A percentile compares a stretch with the other conserved stretches of the same genome.
phyloP scores from a whole-genome alignment of 2,329 filamentous ascomycete genomes.

The Talaromyces atroroseus region DNA sequence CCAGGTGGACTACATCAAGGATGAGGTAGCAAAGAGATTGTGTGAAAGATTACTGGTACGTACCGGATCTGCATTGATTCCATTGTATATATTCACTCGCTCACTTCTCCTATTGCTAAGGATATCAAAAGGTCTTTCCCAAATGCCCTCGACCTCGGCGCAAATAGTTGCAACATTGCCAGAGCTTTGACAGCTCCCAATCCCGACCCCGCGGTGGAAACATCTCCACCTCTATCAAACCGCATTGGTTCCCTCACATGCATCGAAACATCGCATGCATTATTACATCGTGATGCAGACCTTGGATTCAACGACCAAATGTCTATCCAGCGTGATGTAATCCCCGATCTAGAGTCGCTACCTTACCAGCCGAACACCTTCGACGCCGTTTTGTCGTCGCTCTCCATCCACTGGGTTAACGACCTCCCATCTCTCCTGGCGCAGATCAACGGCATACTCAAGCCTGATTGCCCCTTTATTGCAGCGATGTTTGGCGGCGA shows the following conservation, averaged over 20 bases:
- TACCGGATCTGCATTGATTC: not conserved
- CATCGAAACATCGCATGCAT: slow-evolving; percentile 69
- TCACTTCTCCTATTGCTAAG: slow-evolving; percentile 38
- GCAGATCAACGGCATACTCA: slow-evolving; percentile 80
- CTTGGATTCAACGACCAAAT: slow-evolving; percentile 65
- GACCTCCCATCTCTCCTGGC: slow-evolving; percentile 79
- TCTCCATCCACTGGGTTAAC: slow-evolving; percentile 96
- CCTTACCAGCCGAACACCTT: slow-evolving; percentile 73
- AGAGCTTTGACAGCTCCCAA: slow-evolving; percentile 68
- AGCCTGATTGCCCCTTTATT: slow-evolving; percentile 86
- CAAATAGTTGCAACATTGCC: slow-evolving; percentile 92
- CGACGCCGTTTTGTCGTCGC: slow-evolving; percentile 81
- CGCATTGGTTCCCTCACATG: slow-evolving; percentile 71
- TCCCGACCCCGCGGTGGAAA: slow-evolving; percentile 48
- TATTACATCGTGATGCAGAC: slow-evolving; percentile 72
- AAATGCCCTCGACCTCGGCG: slow-evolving; percentile 82
- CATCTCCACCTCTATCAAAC: slow-evolving; percentile 54
- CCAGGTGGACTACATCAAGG: slow-evolving; percentile 84
- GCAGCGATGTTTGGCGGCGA: slow-evolving; percentile 96
- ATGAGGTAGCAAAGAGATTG: slow-evolving; percentile 79
- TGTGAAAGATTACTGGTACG: slow-evolving; percentile 75
- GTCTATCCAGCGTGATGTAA: slow-evolving; percentile 65
- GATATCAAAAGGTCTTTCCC: slow-evolving; percentile 89
- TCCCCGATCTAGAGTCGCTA: slow-evolving; percentile 62
- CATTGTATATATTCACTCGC: not conserved